Base-by-base conservation (phyloP, 129 eudicot genomes). In the Helichrysum umbraculigerum region DNA sequence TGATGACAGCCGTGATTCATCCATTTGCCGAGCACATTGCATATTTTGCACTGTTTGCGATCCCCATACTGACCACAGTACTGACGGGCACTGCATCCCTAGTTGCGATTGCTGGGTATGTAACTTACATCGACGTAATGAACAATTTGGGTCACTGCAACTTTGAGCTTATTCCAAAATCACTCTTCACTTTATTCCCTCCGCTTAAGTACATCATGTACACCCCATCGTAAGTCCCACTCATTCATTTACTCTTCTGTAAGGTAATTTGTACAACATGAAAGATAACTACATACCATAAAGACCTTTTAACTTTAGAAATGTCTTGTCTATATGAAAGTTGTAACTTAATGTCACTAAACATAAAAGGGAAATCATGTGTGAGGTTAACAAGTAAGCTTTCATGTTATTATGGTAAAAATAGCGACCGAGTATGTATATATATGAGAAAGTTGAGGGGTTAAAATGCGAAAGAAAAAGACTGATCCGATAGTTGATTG, bases 141-240 rank as follows among this genome's bases (percentile, higher is more conserved):
- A 89, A 89, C 81, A 89, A 89, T 57, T 78, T 89, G 92, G 92
- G 96, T 0, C 96, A 89, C 20, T 89, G 96, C 89, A 89, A 89
- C 81, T 89, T 89, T 64, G 96, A 89, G 75, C 61, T 87, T 65
- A 51, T 89, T 22, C 92, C 96, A 0, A 81, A 50, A 42, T 63
- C 77, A 60, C 39, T 82, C 50, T 89, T 89, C 66, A 9, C 73
- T 30, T 16, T 79, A 32, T 85, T 89, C 47, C 96, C 90, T 69
- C 96, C 90, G 60, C 92, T 90, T 63, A 85, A 87, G 73, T 87
- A 90, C 88, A 70, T 87, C 75, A 85, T 87, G 85, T 90, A 90
- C 12, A 90, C 96, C 33, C 96, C 96, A 65, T 51, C 96, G 92
- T 90, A 87, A 83, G 96, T 87, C 51, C 21, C 61, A 5, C 61